A percentile compares a stretch with the other conserved stretches of the same genome.
Conservation (phyloP, 495 filamentous ascomycete species). For the Paragyromitra xinjiangensis region DNA sequence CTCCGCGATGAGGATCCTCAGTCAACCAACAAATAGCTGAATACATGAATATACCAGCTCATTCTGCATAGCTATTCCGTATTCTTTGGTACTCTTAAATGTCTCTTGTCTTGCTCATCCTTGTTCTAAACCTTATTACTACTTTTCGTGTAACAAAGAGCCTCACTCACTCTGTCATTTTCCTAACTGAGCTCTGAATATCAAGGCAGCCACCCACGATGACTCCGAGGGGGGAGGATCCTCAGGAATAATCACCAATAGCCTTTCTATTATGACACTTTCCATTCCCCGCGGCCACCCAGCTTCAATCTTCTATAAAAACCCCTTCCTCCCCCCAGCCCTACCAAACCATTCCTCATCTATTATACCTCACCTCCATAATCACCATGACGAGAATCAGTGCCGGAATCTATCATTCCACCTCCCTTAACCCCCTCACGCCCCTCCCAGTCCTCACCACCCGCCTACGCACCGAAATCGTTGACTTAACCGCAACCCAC, state of each 20-base stretch:
- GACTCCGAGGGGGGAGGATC: not conserved
- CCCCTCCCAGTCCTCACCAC: conserved; percentile 34
- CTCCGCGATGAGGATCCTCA: not conserved
- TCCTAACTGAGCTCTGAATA: not conserved
- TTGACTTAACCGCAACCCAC: conserved; percentile 50
- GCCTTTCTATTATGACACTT: not conserved
- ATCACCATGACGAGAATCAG: conserved; percentile 3
- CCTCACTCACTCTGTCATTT: not conserved
- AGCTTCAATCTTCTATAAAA: not conserved
- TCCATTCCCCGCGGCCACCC: not conserved
- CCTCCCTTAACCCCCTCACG: not conserved
- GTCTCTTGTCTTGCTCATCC: not conserved
- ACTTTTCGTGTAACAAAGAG: not conserved
- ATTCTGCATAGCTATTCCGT: no score
- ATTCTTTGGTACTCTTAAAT: not conserved
- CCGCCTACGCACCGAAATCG: conserved; percentile 41
- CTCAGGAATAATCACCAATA: not conserved
- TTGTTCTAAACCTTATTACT: not conserved
- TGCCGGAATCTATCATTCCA: conserved; percentile 26
- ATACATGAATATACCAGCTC: not conserved
- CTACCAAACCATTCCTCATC: not conserved
- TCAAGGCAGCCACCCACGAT: not conserved
- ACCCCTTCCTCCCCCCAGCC: not conserved
- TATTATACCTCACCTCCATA: not conserved
- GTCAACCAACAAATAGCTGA: not conserved